phyloP scores from a whole-genome alignment of 805 yeast species.

The Yarrowia sp. region DNA sequence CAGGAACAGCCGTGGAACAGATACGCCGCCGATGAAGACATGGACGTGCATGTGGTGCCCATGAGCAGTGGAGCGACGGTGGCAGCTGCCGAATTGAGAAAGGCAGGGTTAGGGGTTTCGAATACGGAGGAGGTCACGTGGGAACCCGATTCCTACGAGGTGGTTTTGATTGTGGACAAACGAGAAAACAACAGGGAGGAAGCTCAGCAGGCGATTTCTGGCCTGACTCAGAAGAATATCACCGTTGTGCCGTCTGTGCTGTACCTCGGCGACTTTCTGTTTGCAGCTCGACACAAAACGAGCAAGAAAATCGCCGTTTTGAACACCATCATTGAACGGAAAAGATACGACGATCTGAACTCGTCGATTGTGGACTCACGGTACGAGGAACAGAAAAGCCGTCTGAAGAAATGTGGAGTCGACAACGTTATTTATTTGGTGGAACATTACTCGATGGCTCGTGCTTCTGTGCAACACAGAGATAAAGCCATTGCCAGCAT shows the following conservation, averaged over 20 bases:
- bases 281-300: slow-evolving; percentile 77
- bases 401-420: slow-evolving; percentile 75
- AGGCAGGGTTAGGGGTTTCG: not conserved
- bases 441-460: slow-evolving; percentile 81
- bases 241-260: slow-evolving; percentile 46
- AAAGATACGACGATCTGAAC: slow-evolving; percentile 85
- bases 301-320: slow-evolving; percentile 71
- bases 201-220: slow-evolving; percentile 3
- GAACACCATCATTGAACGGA: slow-evolving; percentile 87
- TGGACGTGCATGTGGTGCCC: slow-evolving; percentile 1
- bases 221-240: not conserved
- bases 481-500: slow-evolving; percentile 21
- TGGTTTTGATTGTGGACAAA: slow-evolving; percentile 12
- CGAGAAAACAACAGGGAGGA: slow-evolving; percentile 25
- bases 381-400: slow-evolving; percentile 81
- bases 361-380: slow-evolving; percentile 86
- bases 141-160: slow-evolving; percentile 7
- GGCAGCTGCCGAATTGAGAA: not conserved
- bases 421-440: slow-evolving; percentile 73
- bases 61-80: not conserved
- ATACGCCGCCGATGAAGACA: not conserved
- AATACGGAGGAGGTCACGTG: not conserved
- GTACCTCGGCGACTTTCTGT: slow-evolving; percentile 84
- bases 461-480: slow-evolving; percentile 58
- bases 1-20: not conserved